phyloP scores from a whole-genome alignment of 1,284 basidiomycete species.

The Cutaneotrichosporon cutaneum region DNA sequence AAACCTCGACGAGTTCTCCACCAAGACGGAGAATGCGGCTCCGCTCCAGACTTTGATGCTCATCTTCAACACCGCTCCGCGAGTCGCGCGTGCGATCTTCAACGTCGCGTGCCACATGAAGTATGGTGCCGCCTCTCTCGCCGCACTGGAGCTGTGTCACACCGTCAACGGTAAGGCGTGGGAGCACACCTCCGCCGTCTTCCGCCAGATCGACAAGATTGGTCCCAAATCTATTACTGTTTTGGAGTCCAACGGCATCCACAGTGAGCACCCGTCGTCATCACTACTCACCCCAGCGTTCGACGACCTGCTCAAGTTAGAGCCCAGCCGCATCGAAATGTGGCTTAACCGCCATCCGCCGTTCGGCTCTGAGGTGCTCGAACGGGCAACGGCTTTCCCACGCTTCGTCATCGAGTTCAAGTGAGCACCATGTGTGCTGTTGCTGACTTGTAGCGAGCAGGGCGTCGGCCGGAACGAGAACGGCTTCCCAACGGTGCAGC shows the following conservation, averaged over 20 bases:
- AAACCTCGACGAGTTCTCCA: conserved; percentile 30
- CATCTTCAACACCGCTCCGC: conserved; percentile 40
- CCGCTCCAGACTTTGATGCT: conserved; percentile 31
- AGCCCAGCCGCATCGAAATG: conserved; percentile 28
- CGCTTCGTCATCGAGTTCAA: conserved; percentile 25
- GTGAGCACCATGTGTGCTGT: conserved; percentile 8
- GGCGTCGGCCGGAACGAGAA: conserved; percentile 6
- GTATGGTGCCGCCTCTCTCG: conserved; percentile 31
- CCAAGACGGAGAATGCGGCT: conserved; percentile 33
- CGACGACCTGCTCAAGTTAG: conserved; percentile 24
- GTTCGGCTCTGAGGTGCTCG: conserved; percentile 30
- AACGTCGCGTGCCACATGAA: conserved; percentile 29
- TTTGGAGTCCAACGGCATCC: conserved; percentile 27
- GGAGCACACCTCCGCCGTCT: conserved; percentile 43
- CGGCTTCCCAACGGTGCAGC: conserved; percentile 15
- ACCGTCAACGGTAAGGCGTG: conserved; percentile 47
- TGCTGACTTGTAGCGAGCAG: background rate
- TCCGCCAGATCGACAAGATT: conserved; percentile 46
- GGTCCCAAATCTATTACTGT: conserved; percentile 42
- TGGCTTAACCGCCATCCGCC: conserved; percentile 31
- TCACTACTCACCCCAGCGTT: conserved; percentile 24
- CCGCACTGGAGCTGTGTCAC: conserved; percentile 39
- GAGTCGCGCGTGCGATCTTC: conserved; percentile 46
- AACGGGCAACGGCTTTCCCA: conserved; percentile 25
- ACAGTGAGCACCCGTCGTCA: conserved; percentile 19